Evolutionary conservation across 306 rosid species (phyloP).

Genomic region (Glycyrrhiza uralensis): DNA sequence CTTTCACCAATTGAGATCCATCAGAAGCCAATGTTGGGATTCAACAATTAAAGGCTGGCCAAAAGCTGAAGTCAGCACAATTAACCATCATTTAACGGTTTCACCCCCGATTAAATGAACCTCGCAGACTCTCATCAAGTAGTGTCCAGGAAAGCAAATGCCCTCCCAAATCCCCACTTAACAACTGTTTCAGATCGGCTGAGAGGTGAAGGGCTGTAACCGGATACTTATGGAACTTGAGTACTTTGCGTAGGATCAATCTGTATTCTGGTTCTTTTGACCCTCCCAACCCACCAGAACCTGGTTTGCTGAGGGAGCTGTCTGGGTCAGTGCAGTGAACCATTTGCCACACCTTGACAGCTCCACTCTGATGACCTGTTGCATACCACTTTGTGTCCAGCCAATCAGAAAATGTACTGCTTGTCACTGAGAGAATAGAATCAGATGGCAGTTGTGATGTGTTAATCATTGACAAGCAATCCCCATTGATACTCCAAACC

Average conservation of each 20-base stretch:
- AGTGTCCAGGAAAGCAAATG: constrained; percentile 87
- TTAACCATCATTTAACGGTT: constrained; percentile 17
- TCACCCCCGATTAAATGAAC: constrained; percentile 74
- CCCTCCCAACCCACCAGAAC: constrained; percentile 42
- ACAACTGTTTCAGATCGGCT: constrained; percentile 78
- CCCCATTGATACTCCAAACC: constrained; percentile 96
- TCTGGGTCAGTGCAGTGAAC: constrained; percentile 66
- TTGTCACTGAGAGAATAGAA: constrained; percentile 85
- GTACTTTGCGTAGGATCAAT: constrained; percentile 73
- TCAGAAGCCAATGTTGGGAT: constrained; percentile 38
- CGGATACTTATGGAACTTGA: constrained; percentile 84
- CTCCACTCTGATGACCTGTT: constrained; percentile 99
- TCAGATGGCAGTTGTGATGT: constrained; percentile 97
- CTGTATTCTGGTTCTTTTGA: constrained; percentile 66
- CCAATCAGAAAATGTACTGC: constrained; percentile 90
- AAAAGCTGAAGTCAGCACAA: constrained; percentile 45
- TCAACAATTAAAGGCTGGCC: constrained; percentile 42
- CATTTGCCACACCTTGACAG: constrained; percentile 98
- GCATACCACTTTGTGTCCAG: constrained; percentile 91
- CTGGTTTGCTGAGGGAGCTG: constrained; percentile 55
- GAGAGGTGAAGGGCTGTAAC: constrained; percentile 85
- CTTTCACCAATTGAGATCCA: constrained; percentile 29
- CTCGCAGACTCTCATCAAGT: constrained; percentile 77
- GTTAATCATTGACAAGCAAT: constrained; percentile 86
- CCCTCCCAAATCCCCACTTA: constrained; percentile 91